phyloP scores from a whole-genome alignment of 768 basidiomycete genomes.

The Russula olivacea region DNA sequence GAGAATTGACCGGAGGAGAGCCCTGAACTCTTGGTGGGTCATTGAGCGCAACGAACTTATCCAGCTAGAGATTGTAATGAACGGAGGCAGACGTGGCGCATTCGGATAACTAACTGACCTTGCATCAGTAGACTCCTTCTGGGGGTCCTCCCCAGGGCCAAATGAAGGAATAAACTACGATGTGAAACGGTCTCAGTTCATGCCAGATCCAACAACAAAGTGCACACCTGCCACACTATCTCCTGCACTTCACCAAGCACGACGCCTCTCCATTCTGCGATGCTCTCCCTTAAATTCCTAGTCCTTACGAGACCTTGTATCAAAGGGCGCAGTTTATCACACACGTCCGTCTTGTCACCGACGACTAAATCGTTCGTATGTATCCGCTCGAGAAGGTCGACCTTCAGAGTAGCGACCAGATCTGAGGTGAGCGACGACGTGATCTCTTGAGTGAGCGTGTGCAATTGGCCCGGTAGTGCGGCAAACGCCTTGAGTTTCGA shows the following conservation, averaged over 20 bases:
- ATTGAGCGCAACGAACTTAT: slow-evolving; percentile 57
- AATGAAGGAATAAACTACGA: slow-evolving; percentile 55
- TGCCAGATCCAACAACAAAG: neutral
- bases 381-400: slow-evolving; percentile 57
- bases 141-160: slow-evolving; percentile 47
- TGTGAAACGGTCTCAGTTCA: neutral
- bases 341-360: slow-evolving; percentile 33
- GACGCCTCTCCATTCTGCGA: slow-evolving; percentile 63
- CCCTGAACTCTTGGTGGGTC: slow-evolving; percentile 62
- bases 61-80: slow-evolving; percentile 31
- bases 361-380: neutral
- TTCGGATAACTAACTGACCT: slow-evolving; percentile 6
- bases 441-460: slow-evolving; percentile 68
- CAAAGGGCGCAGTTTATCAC: slow-evolving; percentile 64
- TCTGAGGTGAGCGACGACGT: slow-evolving; percentile 71
- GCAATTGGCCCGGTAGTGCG: slow-evolving; percentile 69
- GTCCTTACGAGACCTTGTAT: slow-evolving; percentile 74
- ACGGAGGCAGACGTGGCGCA: neutral
- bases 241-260: slow-evolving; percentile 55
- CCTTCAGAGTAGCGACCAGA: slow-evolving; percentile 61
- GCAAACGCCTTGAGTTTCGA: slow-evolving; percentile 66
- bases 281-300: slow-evolving; percentile 60
- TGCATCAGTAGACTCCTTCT: slow-evolving; percentile 27
- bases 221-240: slow-evolving; percentile 54
- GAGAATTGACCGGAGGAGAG: slow-evolving; percentile 57